Percentiles rank a stretch among this genome's conserved stretches.
These are phyloP conservation scores for Fusarium xyrophilum DNA, from an alignment of 2,329 filamentous ascomycete genomes.

Conservation along the genomic window DNA sequence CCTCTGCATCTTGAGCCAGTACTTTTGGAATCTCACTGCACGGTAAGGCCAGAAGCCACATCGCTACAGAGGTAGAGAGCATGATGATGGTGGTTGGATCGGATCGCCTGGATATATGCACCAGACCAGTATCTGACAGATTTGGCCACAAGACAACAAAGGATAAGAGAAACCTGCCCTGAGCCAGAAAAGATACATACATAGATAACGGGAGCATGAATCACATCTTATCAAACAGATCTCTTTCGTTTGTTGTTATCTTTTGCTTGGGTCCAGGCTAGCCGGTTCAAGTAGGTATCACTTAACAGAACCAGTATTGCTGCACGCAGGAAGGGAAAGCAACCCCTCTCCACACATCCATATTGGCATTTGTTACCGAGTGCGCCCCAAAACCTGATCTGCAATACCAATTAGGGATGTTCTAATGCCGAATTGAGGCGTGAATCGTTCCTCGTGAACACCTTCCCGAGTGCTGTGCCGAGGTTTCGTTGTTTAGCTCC, in stretches of 20 bases:
- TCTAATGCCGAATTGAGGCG: background rate
- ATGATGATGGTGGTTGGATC: rapidly evolving
- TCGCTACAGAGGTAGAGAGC: background rate
- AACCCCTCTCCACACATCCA: background rate
- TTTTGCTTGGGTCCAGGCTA: background rate
- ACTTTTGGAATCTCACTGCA: rapidly evolving
- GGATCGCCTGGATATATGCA: rapidly evolving
- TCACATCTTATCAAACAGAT: rapidly evolving
- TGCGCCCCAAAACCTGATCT: background rate
- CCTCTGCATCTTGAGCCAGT: background rate
- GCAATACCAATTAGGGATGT: rapidly evolving
- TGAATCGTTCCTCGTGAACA: background rate
- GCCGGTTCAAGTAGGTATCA: background rate
- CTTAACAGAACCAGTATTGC: background rate
- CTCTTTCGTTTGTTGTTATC: rapidly evolving
- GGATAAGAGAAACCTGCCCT: too few relatives aligned
- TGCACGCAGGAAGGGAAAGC: background rate
- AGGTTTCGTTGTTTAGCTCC: background rate
- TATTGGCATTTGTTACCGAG: background rate
- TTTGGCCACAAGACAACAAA: too few relatives aligned
- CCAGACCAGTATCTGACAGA: rapidly evolving
- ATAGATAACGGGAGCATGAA: rapidly evolving
- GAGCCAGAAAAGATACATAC: too few relatives aligned
- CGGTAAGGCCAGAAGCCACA: background rate
- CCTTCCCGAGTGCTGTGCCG: background rate